These are phyloP conservation scores for Elsinoe perseae DNA, from an alignment of 2,329 filamentous ascomycete species.

Conservation along the genomic window DNA sequence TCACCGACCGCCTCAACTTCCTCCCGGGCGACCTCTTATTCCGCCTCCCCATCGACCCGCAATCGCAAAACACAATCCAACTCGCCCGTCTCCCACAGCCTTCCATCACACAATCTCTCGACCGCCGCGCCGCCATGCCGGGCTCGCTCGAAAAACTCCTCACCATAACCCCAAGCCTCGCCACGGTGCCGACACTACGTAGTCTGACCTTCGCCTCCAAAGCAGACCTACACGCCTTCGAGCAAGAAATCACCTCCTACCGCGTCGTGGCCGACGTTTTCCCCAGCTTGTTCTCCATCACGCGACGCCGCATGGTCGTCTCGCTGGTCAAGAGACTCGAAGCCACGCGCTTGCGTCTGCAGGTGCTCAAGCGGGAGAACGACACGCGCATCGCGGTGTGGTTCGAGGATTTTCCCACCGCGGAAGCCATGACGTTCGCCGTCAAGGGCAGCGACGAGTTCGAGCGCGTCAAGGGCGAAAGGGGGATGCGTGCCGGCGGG, in stretches of 20 bases:
- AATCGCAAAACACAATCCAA: slow-evolving; percentile 50
- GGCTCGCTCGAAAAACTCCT: slow-evolving; percentile 53
- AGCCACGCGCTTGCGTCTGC: slow-evolving; percentile 67
- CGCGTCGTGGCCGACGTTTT: slow-evolving; percentile 49
- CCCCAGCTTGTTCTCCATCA: slow-evolving; percentile 69
- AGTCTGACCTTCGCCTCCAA: slow-evolving; percentile 47
- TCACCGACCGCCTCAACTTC: slow-evolving; percentile 78
- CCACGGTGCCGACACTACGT: slow-evolving; percentile 56
- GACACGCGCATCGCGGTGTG: slow-evolving; percentile 69
- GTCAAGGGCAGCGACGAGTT: slow-evolving; percentile 78
- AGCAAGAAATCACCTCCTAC: slow-evolving; percentile 72
- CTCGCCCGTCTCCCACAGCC: slow-evolving; percentile 65
- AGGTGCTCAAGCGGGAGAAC: slow-evolving; percentile 67
- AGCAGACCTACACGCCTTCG: slow-evolving; percentile 64
- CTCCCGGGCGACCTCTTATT: slow-evolving; percentile 42
- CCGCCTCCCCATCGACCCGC: slow-evolving; percentile 31
- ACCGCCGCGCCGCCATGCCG: slow-evolving; percentile 29
- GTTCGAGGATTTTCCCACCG: slow-evolving; percentile 80
- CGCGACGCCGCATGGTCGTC: slow-evolving; percentile 67
- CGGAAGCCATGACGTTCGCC: slow-evolving; percentile 80
- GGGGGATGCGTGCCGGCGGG: slow-evolving; percentile 51
- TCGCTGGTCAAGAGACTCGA: slow-evolving; percentile 95
- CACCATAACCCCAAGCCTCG: slow-evolving; percentile 34
- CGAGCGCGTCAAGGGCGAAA: slow-evolving; percentile 48
- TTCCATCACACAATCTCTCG: slow-evolving; percentile 69